Conservation (phyloP, 495 filamentous ascomycete species). For the Pseudomonodictys pantanalensis region DNA sequence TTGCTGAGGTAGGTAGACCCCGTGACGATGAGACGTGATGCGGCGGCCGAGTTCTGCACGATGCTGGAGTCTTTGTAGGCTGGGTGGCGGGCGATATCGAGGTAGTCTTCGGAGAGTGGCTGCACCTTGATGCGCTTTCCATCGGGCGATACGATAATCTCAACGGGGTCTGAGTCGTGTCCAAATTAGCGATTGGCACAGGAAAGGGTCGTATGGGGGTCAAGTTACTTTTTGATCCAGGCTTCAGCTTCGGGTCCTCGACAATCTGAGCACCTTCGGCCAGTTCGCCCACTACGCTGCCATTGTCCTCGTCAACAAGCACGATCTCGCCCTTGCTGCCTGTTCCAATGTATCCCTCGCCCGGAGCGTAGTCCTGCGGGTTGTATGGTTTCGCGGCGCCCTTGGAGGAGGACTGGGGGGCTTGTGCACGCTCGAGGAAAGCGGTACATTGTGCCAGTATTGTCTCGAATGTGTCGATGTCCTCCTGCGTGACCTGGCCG, state of each 20-base stretch:
- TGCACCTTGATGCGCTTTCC: conserved; percentile 69
- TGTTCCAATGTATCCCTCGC: conserved; percentile 67
- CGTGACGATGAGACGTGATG: conserved; percentile 90
- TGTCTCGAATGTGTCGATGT: conserved; percentile 94
- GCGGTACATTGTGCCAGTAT: conserved; percentile 94
- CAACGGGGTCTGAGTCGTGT: conserved; percentile 73
- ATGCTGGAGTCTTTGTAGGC: conserved; percentile 83
- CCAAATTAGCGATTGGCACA: conserved; percentile 19
- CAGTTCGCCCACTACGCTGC: conserved; percentile 89
- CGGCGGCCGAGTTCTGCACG: conserved; percentile 84
- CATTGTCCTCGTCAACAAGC: conserved; percentile 90
- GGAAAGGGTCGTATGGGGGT: background rate
- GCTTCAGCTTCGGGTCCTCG: conserved; percentile 67
- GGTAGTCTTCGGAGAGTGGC: conserved; percentile 75
- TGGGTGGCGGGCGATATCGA: conserved; percentile 78
- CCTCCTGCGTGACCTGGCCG: conserved; percentile 74
- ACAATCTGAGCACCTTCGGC: conserved; percentile 76
- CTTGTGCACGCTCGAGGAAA: conserved; percentile 69
- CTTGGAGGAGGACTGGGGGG: conserved; percentile 43
- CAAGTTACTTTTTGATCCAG: conserved; percentile 79
- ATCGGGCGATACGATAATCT: conserved; percentile 77
- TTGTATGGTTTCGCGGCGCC: conserved; percentile 62
- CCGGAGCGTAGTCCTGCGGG: conserved; percentile 72
- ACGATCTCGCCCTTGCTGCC: conserved; percentile 68
- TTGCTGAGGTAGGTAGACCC: conserved; percentile 75